phyloP scores from a whole-genome alignment of 1,284 basidiomycete genomes.

The Cryptococcus floricola region DNA sequence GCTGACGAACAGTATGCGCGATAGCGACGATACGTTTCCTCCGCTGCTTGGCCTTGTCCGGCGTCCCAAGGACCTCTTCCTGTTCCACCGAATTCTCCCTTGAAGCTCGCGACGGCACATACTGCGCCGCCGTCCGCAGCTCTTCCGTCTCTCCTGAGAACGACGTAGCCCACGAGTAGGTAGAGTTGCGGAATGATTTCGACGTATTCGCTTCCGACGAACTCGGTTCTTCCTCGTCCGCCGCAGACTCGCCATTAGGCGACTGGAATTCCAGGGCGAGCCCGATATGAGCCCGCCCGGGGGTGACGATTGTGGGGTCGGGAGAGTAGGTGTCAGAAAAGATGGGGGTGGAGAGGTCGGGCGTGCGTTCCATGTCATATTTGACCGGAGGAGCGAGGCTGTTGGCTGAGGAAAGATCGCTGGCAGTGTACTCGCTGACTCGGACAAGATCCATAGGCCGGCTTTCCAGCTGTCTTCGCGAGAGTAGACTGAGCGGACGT shows the following conservation, averaged over 20 bases:
- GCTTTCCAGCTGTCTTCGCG: background rate
- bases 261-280: conserved; percentile 8
- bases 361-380: conserved; percentile 1
- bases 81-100: background rate
- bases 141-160: conserved; percentile 37
- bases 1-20: conserved; percentile 33
- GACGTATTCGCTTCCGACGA: conserved; percentile 8
- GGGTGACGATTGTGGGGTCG: conserved; percentile 12
- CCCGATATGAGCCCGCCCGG: conserved; percentile 8
- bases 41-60: conserved; percentile 17
- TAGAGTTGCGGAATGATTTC: conserved; percentile 14
- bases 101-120: conserved; percentile 15
- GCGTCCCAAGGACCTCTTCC: conserved; percentile 15
- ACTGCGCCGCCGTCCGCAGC: conserved; percentile 29
- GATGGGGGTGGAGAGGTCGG: conserved; percentile 14
- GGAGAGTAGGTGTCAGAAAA: conserved; percentile 12
- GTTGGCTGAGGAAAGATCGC: background rate
- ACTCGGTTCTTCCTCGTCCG: background rate
- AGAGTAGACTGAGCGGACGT: background rate
- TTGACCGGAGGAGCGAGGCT: background rate
- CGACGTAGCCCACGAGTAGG: conserved; percentile 35
- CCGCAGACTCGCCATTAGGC: background rate
- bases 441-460: background rate
- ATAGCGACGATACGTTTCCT: conserved; percentile 31
- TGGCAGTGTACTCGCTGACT: background rate